Conservation (phyloP, 129 eudicot species). For the Ambrosia trifida region DNA sequence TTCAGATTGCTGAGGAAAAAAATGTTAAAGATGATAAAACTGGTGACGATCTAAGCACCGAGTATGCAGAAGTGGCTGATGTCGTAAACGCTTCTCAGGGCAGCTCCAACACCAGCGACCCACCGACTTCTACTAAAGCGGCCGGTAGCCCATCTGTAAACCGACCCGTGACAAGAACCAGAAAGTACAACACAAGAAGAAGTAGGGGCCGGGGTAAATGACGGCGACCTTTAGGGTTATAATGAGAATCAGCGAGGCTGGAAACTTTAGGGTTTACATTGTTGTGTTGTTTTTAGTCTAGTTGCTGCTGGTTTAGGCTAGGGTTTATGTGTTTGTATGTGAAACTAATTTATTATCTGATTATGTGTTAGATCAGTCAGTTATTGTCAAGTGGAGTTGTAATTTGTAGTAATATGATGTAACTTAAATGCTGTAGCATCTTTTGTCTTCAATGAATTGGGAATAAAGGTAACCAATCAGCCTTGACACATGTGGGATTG, state of each 20-base stretch:
- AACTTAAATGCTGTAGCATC: conserved; percentile 9
- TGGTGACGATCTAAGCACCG: conserved; percentile 12
- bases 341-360: conserved; percentile 20
- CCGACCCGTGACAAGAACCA: conserved; percentile 26
- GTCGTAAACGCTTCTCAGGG: conserved; percentile 34
- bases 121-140: not conserved
- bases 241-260: not conserved
- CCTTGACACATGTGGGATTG: not conserved
- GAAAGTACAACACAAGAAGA: conserved; percentile 21
- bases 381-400: conserved; percentile 22
- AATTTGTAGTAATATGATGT: conserved; percentile 25
- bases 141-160: conserved; percentile 21
- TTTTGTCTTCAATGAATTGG: conserved; percentile 2
- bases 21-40: conserved; percentile 24
- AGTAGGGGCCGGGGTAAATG: conserved; percentile 26
- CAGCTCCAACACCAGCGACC: conserved; percentile 32
- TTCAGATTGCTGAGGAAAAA: conserved; percentile 39
- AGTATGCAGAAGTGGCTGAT: conserved; percentile 24
- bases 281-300: conserved; percentile 28
- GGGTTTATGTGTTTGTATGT: conserved; percentile 23
- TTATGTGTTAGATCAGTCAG: conserved; percentile 25
- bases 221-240: conserved; percentile 8
- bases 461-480: not conserved
- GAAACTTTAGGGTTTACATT: conserved; percentile 24
- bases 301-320: conserved; percentile 23